Percentiles rank a stretch among this genome's conserved stretches.
Conservation (phyloP, 352 stramenopile species). For the Thalassiosira mediterranea region DNA sequence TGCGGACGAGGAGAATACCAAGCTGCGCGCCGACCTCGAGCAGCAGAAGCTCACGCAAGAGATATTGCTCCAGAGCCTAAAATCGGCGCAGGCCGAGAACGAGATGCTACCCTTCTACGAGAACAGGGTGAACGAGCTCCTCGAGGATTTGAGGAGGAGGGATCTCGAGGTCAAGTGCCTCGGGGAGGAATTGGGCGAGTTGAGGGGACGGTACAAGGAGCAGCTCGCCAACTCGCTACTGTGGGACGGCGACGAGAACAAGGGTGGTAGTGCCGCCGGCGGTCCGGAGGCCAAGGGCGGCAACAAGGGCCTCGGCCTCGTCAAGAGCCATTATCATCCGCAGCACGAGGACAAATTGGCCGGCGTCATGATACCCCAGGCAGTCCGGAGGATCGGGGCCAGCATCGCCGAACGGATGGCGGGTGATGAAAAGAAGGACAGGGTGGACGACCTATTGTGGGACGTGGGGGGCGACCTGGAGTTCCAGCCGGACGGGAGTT, state of each 20-base stretch:
- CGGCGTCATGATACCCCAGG: no score
- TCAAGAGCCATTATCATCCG: no score
- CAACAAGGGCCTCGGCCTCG: no score
- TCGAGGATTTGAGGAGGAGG: slow-evolving; percentile 8
- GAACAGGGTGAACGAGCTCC: not conserved
- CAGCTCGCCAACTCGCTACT: not conserved
- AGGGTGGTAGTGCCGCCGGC: no score
- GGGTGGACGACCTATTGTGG: no score
- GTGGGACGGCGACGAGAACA: not conserved
- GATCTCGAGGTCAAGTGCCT: slow-evolving; percentile 8
- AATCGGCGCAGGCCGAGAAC: not conserved
- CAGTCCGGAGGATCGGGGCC: no score
- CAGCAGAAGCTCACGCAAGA: not conserved
- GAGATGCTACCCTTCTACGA: slow-evolving; percentile 7
- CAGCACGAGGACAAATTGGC: no score
- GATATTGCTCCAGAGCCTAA: not conserved
- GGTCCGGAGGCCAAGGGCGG: no score
- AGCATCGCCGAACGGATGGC: no score
- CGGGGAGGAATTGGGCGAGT: not conserved
- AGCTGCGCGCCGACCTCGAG: not conserved
- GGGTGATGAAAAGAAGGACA: no score
- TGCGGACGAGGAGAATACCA: not conserved
- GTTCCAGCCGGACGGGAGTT: no score
- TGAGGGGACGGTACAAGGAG: not conserved
- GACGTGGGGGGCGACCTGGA: no score